These are phyloP conservation scores for Mortierella sp. DNA, from an alignment of 371 early-diverging fungal species.

Conservation along the genomic window DNA sequence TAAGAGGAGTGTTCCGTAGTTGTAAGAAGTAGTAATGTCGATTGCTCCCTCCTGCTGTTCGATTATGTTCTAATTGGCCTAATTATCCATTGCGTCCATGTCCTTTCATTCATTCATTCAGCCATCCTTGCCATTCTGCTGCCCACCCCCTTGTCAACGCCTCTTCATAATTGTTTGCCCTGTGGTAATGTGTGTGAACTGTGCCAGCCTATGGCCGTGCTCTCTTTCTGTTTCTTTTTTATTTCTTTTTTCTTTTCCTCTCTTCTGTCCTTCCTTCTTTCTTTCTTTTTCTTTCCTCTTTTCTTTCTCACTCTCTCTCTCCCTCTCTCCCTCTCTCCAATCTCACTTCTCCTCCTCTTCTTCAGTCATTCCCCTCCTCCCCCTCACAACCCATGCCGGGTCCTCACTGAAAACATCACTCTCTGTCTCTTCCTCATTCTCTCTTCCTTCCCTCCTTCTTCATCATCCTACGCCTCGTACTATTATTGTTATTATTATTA, in stretches of 20 bases:
- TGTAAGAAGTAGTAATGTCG: too few species aligned
- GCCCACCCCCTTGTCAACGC: too few species aligned
- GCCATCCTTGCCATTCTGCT: too few species aligned
- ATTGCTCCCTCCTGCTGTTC: too few species aligned
- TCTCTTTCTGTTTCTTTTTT: neutral
- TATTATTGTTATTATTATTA: neutral
- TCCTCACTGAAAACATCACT: neutral
- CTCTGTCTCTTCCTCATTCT: neutral
- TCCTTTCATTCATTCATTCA: too few species aligned
- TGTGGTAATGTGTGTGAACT: too few species aligned
- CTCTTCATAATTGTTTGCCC: too few species aligned
- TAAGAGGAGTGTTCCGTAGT: neutral
- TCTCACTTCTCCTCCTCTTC: neutral
- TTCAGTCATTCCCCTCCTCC: neutral
- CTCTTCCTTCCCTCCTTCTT: neutral
- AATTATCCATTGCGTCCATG: too few species aligned
- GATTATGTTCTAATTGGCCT: too few species aligned
- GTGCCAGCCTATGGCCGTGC: neutral
- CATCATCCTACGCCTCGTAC: neutral
- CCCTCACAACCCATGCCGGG: conserved; percentile 8
- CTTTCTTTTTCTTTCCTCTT: neutral
- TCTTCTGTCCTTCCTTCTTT: neutral
- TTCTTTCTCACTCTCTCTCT: neutral
- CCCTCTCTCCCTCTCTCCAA: neutral
- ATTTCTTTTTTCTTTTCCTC: neutral